A percentile compares a stretch with the other conserved stretches of the same genome.
These are phyloP conservation scores for Rhodotorula sp. DNA, from an alignment of 1,284 basidiomycete species.

Conservation along the genomic window DNA sequence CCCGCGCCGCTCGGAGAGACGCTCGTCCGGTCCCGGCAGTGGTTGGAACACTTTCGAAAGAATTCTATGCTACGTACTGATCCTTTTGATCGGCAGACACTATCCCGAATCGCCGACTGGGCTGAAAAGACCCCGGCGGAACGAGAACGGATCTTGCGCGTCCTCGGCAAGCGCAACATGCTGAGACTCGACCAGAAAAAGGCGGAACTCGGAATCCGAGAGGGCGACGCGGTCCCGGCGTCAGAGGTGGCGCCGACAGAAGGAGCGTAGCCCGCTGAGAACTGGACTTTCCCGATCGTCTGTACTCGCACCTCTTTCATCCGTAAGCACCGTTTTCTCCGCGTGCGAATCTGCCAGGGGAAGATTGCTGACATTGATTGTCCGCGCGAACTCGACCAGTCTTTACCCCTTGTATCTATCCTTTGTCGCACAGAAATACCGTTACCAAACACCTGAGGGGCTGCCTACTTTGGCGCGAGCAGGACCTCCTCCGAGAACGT, in stretches of 20 bases:
- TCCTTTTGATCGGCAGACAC: conserved; percentile 9
- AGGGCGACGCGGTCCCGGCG: not conserved
- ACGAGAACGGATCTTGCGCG: conserved; percentile 26
- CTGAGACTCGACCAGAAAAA: conserved; percentile 28
- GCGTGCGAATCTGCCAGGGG: too few relatives aligned
- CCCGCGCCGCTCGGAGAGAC: not conserved
- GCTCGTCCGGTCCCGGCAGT: not conserved
- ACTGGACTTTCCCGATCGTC: not conserved
- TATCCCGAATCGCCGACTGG: conserved; percentile 36
- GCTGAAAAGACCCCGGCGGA: conserved; percentile 20
- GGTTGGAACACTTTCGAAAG: not conserved
- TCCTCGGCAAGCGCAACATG: conserved; percentile 36
- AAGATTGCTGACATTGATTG: too few relatives aligned
- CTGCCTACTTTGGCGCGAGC: too few relatives aligned
- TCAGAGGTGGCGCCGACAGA: not conserved
- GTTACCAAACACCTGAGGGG: too few relatives aligned
- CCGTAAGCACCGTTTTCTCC: too few relatives aligned
- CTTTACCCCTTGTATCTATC: too few relatives aligned
- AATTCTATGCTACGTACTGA: not conserved
- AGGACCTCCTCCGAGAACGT: too few relatives aligned
- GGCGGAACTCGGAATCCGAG: conserved; percentile 6
- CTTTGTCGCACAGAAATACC: too few relatives aligned
- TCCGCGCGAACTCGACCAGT: too few relatives aligned
- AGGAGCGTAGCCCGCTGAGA: not conserved
- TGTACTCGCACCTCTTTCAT: too few relatives aligned